Evolutionary conservation across 1,139 yeast species (phyloP), one percentile per base, ranked within the genome.

Genomic region (Nakaseomyces bracarensis): DNA sequence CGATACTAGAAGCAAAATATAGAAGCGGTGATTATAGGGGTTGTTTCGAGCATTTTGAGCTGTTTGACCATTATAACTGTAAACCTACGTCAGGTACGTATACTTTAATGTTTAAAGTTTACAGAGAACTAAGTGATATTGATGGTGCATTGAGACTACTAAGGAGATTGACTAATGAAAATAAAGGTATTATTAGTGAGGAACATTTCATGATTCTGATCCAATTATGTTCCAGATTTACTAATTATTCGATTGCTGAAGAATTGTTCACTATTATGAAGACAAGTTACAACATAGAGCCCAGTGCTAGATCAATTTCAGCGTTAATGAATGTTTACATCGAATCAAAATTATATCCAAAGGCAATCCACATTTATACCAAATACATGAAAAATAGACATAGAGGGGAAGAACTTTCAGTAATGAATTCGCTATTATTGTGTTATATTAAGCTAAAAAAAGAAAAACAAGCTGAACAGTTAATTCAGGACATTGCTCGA

Each of bases 1-100:
- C 79, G 0, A 53, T 82, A 31, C 69, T 83, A 47, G 63, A 65
- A 33, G 65, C 74, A 3, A 63, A 73, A 42, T 61, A 75, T 13
- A 65, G 66, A 31, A 56, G 67, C 7, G 72, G 75, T 19, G 72
- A 80, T 39, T 57, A 67, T 21, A 60, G 63, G 0, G 72, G 69
- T 16, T 81, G 74, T 6, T 55, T 67, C 22, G 53, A 58, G 27
- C 65, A 69, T 51, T 75, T 69, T 48, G 62, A 67, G 22, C 60
- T 65, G 15, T 67, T 72, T 58, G 55, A 62, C 13, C 54, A 61
- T 41, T 64, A 61, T 47, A 62, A 64, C 3, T 49, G 72, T 7
- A 38, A 52, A 10, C 70, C 74, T 2, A 57, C 67, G 4, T 46
- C 68, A 0, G 53, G 57, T 11, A 58, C 75, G 1, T 72, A 71